Evolutionary conservation across 208 protist genomes (phyloP).

Genomic region (Crithidia bombi): DNA sequence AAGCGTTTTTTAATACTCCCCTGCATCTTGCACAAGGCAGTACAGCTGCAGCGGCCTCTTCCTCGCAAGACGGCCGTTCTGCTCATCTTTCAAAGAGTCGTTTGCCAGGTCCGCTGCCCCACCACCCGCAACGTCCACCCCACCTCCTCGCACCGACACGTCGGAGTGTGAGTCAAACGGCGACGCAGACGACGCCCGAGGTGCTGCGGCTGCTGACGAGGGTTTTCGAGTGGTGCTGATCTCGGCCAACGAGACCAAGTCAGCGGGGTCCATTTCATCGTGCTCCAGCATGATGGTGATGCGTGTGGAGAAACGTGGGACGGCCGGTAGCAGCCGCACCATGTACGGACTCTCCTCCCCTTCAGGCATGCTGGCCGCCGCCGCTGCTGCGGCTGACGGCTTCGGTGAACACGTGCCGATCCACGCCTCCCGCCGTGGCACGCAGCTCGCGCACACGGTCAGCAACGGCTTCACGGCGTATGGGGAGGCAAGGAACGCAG

Average conservation of each 20-base stretch:
- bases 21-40: constrained; percentile 79
- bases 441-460: constrained; percentile 75
- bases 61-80: not conserved
- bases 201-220: not conserved
- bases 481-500: constrained; percentile 38
- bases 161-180: constrained; percentile 2
- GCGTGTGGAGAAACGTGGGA: constrained; percentile 81
- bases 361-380: no score
- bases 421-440: constrained; percentile 67
- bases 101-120: not conserved
- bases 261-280: constrained; percentile 62
- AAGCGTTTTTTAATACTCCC: constrained; percentile 42
- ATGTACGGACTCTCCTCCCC: constrained; percentile 20
- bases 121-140: constrained; percentile 6
- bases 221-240: constrained; percentile 39
- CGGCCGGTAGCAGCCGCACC: constrained; percentile 45
- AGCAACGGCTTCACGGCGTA: constrained; percentile 74
- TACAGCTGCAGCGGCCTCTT: constrained; percentile 50
- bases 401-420: constrained; percentile 51
- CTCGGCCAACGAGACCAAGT: constrained; percentile 74
- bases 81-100: not conserved
- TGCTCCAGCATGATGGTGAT: constrained; percentile 84
- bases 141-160: constrained; percentile 23
- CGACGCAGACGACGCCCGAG: not conserved
- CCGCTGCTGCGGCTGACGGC: not conserved